Evolutionary conservation across 1,139 yeast genomes (phyloP).

Genomic region (Suhomyces maxii): DNA sequence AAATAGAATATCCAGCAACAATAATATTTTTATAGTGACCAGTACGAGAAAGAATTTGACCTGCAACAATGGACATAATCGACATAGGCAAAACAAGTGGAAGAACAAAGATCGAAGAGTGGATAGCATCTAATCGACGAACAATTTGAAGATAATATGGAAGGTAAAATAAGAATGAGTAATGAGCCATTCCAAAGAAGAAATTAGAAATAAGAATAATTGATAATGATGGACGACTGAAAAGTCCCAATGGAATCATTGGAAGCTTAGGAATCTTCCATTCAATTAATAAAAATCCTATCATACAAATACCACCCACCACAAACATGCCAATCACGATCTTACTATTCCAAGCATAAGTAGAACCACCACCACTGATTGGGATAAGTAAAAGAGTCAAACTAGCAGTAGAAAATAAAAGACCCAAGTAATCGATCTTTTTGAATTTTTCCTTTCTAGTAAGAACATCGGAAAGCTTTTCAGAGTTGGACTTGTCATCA

Average conservation of each 20-base stretch:
- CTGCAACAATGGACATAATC: slow-evolving; percentile 18
- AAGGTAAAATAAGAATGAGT: slow-evolving; percentile 17
- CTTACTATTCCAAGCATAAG: slow-evolving; percentile 21
- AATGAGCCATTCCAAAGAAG: slow-evolving; percentile 22
- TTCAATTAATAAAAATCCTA: slow-evolving; percentile 19
- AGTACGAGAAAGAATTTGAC: slow-evolving; percentile 16
- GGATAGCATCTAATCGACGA: slow-evolving; percentile 16
- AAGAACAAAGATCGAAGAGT: slow-evolving; percentile 16
- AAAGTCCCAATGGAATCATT: slow-evolving; percentile 21
- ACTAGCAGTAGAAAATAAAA: slow-evolving; percentile 20
- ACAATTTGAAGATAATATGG: slow-evolving; percentile 23
- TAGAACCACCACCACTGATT: slow-evolving; percentile 23
- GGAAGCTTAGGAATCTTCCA: slow-evolving; percentile 22
- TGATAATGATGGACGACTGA: slow-evolving; percentile 15
- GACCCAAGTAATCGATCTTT: slow-evolving; percentile 22
- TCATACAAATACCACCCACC: slow-evolving; percentile 19
- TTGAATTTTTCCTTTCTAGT: slow-evolving; percentile 16
- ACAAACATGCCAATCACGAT: slow-evolving; percentile 21
- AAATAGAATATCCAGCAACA: slow-evolving; percentile 15
- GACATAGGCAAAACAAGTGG: slow-evolving; percentile 21
- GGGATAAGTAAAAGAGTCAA: slow-evolving; percentile 20
- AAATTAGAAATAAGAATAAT: slow-evolving; percentile 17
- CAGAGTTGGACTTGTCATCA: slow-evolving; percentile 13
- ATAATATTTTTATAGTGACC: slow-evolving; percentile 20
- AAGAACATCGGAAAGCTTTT: slow-evolving; percentile 17